Conservation (phyloP, 306 rosid species). For the Lagenaria siceraria region DNA sequence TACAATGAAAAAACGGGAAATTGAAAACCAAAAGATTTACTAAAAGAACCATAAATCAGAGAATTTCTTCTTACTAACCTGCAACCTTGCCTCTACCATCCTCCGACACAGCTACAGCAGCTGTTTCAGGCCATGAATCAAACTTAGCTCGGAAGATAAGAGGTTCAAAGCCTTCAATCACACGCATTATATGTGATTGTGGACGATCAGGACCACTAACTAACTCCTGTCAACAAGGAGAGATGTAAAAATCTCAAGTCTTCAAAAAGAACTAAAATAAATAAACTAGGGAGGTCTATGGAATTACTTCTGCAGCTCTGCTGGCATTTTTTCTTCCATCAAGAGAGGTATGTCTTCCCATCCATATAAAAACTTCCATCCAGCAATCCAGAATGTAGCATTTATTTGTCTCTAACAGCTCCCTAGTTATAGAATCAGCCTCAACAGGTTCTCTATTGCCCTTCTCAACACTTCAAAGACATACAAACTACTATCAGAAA, state of each 20-base stretch:
- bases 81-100: constrained; percentile 99
- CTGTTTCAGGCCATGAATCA: constrained; percentile 70
- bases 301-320: constrained; percentile 66
- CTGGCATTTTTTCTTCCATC: constrained; percentile 81
- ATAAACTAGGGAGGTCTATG: constrained; percentile 7
- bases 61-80: constrained; percentile 43
- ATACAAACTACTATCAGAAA: constrained; percentile 11
- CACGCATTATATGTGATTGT: constrained; percentile 68
- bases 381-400: constrained; percentile 86
- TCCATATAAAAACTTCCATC: constrained; percentile 79
- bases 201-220: constrained; percentile 35
- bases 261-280: constrained; percentile 4
- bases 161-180: constrained; percentile 93
- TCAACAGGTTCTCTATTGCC: constrained; percentile 54
- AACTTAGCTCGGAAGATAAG: constrained; percentile 83
- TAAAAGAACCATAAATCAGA: background rate
- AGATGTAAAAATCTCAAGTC: background rate
- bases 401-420: constrained; percentile 59
- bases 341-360: constrained; percentile 80
- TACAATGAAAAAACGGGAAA: background rate
- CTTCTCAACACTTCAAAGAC: constrained; percentile 52
- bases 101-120: constrained; percentile 49
- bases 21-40: background rate
- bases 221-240: constrained; percentile 45
- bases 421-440: constrained; percentile 60